Percentiles rank a stretch among this genome's conserved stretches.
These are phyloP conservation scores for Pyricularia grisea DNA, from an alignment of 2,329 filamentous ascomycete genomes.

Conservation along the genomic window DNA sequence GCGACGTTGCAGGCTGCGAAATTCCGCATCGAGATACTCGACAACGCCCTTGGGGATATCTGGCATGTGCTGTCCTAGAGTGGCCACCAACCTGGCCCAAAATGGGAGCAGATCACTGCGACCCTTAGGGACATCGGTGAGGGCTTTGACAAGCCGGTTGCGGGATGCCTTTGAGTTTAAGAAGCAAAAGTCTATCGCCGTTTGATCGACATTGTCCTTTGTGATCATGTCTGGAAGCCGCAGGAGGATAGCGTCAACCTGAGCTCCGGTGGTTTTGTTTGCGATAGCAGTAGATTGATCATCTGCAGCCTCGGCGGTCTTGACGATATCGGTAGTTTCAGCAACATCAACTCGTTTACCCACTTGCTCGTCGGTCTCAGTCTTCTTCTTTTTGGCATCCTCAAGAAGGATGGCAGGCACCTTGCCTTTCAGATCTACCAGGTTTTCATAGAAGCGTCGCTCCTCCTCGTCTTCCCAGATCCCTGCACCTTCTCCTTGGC, in stretches of 20 bases:
- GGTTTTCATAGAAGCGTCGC: slow-evolving; percentile 93
- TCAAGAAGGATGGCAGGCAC: slow-evolving; percentile 90
- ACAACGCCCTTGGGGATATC: slow-evolving; percentile 91
- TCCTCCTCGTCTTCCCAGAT: slow-evolving; percentile 99
- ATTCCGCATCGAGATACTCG: slow-evolving; percentile 89
- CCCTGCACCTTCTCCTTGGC: slow-evolving; percentile 80
- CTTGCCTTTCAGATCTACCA: slow-evolving; percentile 90
- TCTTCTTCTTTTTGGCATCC: slow-evolving; percentile 89
- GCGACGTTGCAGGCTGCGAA: slow-evolving; percentile 88
- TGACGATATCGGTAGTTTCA: slow-evolving; percentile 39
- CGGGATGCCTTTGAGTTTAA: slow-evolving; percentile 96
- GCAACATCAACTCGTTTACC: slow-evolving; percentile 60
- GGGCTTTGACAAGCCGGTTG: slow-evolving; percentile 83
- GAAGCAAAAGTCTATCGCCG: slow-evolving; percentile 95
- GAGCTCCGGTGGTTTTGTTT: slow-evolving; percentile 95
- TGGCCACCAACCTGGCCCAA: slow-evolving; percentile 89
- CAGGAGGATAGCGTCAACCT: slow-evolving; percentile 83
- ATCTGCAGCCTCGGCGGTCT: slow-evolving; percentile 43
- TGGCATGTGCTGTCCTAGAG: slow-evolving; percentile 84
- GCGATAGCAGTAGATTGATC: slow-evolving; percentile 90
- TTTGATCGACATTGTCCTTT: slow-evolving; percentile 86
- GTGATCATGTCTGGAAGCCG: slow-evolving; percentile 84
- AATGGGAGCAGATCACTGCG: slow-evolving; percentile 82
- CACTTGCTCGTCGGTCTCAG: slow-evolving; percentile 69
- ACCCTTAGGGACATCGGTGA: slow-evolving; percentile 92